Evolutionary conservation across 164 flowering plant genomes (phyloP).

Genomic region (Annona cherimola): DNA sequence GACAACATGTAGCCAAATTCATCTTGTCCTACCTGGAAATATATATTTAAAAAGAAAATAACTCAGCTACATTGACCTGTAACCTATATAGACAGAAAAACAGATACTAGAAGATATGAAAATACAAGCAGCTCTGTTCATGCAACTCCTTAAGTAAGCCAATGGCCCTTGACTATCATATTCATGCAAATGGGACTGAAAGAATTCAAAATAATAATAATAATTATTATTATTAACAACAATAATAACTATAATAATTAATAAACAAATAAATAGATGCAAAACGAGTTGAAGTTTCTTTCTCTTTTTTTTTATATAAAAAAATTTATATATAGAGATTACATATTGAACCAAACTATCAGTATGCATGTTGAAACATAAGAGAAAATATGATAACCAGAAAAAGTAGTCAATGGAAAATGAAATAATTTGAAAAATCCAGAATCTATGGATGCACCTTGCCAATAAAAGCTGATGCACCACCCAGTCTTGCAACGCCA

Average conservation of each 20-base stretch:
- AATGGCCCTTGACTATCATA: too few relatives aligned
- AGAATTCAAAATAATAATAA: too few relatives aligned
- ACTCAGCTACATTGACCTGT: too few relatives aligned
- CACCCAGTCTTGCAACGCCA: constrained; percentile 66
- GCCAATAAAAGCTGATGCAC: constrained; percentile 79
- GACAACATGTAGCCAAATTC: constrained; percentile 64
- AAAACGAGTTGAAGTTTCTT: background rate
- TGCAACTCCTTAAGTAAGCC: too few relatives aligned
- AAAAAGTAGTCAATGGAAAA: background rate
- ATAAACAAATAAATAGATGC: too few relatives aligned
- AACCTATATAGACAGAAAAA: too few relatives aligned
- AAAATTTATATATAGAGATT: background rate
- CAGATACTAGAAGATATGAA: too few relatives aligned
- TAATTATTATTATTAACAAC: too few relatives aligned
- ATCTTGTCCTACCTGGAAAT: constrained; percentile 59
- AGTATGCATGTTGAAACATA: background rate
- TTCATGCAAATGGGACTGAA: too few relatives aligned
- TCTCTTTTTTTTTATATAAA: background rate
- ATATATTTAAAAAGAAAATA: too few relatives aligned
- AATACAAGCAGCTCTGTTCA: too few relatives aligned
- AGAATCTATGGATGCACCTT: constrained; percentile 38
- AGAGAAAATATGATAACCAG: background rate
- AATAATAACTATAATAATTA: too few relatives aligned
- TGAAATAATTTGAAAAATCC: background rate
- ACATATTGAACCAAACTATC: background rate